These are phyloP conservation scores for Syncephalastrum sp. DNA, from an alignment of 371 early-diverging fungal genomes.

Conservation along the genomic window DNA sequence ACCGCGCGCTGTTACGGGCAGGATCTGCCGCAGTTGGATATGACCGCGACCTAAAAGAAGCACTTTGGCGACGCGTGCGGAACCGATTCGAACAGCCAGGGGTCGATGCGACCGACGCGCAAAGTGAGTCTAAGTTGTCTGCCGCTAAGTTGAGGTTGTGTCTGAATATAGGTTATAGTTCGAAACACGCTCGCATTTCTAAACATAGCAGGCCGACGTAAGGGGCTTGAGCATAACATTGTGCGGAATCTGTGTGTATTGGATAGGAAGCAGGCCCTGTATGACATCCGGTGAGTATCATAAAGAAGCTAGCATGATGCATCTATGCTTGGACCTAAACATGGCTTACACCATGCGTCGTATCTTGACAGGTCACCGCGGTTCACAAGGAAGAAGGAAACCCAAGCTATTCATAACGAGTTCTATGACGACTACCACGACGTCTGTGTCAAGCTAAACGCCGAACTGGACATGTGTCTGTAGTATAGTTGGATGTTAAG, in stretches of 20 bases:
- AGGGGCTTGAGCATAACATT: conserved; percentile 13
- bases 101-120: not conserved
- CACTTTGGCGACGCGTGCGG: conserved; percentile 14
- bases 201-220: conserved; percentile 10
- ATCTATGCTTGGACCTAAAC: too few species aligned
- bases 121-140: not conserved
- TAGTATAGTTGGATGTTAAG: too few species aligned
- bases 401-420: too few species aligned
- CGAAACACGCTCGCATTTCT: conserved; percentile 16
- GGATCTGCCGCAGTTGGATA: conserved; percentile 16
- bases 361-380: too few species aligned
- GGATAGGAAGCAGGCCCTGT: conserved; percentile 8
- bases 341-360: too few species aligned
- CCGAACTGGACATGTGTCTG: too few species aligned
- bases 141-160: not conserved
- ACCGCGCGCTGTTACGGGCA: conserved; percentile 15
- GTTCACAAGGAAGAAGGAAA: too few species aligned
- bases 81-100: conserved; percentile 6
- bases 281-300: conserved; percentile 10
- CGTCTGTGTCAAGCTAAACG: too few species aligned
- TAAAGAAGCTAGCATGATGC: too few species aligned
- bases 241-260: conserved; percentile 17
- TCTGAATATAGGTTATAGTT: conserved; percentile 3
- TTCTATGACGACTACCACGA: too few species aligned
- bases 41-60: conserved; percentile 3